A percentile compares a stretch with the other conserved stretches of the same genome.
Evolutionary conservation across 2,329 filamentous ascomycete genomes (phyloP).

Genomic region (Pseudocercospora crystallina): DNA sequence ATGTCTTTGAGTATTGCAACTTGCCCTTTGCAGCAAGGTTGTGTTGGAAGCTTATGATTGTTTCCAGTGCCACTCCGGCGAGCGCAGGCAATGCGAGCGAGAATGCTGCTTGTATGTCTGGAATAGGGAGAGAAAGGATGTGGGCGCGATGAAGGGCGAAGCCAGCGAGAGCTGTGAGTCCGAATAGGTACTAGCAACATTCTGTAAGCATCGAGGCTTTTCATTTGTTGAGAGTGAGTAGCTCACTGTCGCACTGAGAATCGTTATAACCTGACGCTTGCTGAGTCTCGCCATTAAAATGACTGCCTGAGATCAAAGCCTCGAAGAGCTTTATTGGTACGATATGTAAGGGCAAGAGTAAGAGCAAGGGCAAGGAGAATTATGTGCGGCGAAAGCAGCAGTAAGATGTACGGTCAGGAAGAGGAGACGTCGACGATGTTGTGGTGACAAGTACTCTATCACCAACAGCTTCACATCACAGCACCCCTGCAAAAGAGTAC

Average conservation of each 20-base stretch:
- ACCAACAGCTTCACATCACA: too few species aligned
- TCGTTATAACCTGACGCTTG: constrained; percentile 40
- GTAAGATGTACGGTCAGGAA: too few species aligned
- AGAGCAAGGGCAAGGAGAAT: too few species aligned
- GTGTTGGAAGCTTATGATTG: constrained; percentile 37
- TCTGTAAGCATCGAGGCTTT: background rate
- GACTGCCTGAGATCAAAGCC: too few species aligned
- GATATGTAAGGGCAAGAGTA: too few species aligned
- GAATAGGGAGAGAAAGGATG: constrained; percentile 43
- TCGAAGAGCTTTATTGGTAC: too few species aligned
- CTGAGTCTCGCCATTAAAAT: constrained; percentile 29
- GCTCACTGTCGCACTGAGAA: constrained; percentile 39
- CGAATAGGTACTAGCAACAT: constrained; percentile 40
- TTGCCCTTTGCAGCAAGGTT: constrained; percentile 28
- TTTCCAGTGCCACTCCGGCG: constrained; percentile 44
- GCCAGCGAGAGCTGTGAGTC: constrained; percentile 41
- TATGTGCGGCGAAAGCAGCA: too few species aligned
- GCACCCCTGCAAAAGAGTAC: too few species aligned
- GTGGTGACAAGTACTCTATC: too few species aligned
- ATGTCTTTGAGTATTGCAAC: constrained; percentile 32
- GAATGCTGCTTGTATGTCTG: constrained; percentile 42
- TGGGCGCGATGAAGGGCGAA: constrained; percentile 35
- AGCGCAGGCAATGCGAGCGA: constrained; percentile 44
- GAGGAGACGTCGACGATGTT: too few species aligned
- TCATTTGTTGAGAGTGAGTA: constrained; percentile 2